Conservation (phyloP, 1,284 basidiomycete genomes). For the Phellinidium pouzarii region DNA sequence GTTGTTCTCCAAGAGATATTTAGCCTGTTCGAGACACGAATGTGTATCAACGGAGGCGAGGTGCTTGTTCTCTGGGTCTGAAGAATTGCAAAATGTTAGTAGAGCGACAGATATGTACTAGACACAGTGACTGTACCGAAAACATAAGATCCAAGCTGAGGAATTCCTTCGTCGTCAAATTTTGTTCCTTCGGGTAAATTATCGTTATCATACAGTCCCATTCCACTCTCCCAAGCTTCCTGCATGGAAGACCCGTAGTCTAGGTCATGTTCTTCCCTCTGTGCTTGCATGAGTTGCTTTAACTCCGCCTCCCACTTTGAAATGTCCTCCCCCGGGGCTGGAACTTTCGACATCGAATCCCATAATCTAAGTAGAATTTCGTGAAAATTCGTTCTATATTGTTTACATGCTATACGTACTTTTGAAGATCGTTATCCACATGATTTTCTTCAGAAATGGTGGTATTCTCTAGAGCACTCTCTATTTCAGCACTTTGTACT, state of each 20-base stretch:
- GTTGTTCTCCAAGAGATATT: conserved; percentile 67
- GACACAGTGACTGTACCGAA: conserved; percentile 52
- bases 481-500: conserved; percentile 39
- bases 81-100: neutral
- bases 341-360: conserved; percentile 48
- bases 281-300: conserved; percentile 65
- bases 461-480: conserved; percentile 35
- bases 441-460: conserved; percentile 21
- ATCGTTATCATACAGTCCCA: conserved; percentile 37
- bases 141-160: conserved; percentile 59
- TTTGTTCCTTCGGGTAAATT: conserved; percentile 35
- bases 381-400: conserved; percentile 3
- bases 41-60: conserved; percentile 41
- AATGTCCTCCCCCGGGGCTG: conserved; percentile 57
- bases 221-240: conserved; percentile 52
- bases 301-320: conserved; percentile 89
- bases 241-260: conserved; percentile 59
- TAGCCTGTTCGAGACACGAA: conserved; percentile 63
- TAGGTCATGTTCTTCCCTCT: conserved; percentile 55
- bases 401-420: conserved; percentile 16
- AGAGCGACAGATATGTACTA: conserved; percentile 1
- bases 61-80: conserved; percentile 68
- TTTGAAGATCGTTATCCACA: neutral
- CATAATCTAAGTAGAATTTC: conserved; percentile 41
- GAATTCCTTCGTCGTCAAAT: conserved; percentile 69